phyloP scores from a whole-genome alignment of 768 basidiomycete genomes.

The Lentinula guzmanii region DNA sequence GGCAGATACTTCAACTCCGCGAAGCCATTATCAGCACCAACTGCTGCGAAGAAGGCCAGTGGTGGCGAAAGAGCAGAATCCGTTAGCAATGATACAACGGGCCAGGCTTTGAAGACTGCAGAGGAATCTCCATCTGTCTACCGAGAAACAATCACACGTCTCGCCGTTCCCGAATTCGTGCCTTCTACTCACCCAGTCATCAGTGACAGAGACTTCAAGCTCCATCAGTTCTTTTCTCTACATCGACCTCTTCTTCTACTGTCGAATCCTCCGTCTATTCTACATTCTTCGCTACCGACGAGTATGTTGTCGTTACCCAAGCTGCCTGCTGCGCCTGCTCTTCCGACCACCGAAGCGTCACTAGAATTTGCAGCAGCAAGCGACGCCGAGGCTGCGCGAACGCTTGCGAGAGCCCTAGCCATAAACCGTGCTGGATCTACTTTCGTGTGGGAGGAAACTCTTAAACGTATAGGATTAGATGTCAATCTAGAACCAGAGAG shows the following conservation, averaged over 20 bases:
- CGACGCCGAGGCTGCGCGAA: conserved; percentile 75
- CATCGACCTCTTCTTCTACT: conserved; percentile 75
- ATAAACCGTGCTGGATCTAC: conserved; percentile 58
- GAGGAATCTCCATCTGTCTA: conserved; percentile 9
- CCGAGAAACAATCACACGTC: conserved; percentile 9
- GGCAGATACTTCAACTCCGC: conserved; percentile 74
- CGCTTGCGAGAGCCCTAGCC: conserved; percentile 70
- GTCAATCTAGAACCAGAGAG: conserved; percentile 42
- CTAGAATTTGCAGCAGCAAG: conserved; percentile 56
- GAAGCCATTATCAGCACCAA: conserved; percentile 48
- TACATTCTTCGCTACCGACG: conserved; percentile 35
- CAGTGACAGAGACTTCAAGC: conserved; percentile 63
- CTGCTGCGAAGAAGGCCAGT: conserved; percentile 37
- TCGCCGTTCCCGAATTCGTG: neutral
- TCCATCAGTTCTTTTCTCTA: conserved; percentile 82
- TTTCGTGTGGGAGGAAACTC: conserved; percentile 61
- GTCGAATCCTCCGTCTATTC: conserved; percentile 49
- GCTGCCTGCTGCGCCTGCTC: conserved; percentile 13
- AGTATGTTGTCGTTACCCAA: conserved; percentile 11
- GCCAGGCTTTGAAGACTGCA: conserved; percentile 10
- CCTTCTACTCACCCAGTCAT: conserved; percentile 44
- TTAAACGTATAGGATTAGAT: conserved; percentile 60
- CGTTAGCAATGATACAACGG: conserved; percentile 9
- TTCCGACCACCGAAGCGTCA: conserved; percentile 28
- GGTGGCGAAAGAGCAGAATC: conserved; percentile 16